Evolutionary conservation across 116 monocot genomes (phyloP), one percentile per base, ranked within the genome.

Genomic region (Zostera marina): DNA sequence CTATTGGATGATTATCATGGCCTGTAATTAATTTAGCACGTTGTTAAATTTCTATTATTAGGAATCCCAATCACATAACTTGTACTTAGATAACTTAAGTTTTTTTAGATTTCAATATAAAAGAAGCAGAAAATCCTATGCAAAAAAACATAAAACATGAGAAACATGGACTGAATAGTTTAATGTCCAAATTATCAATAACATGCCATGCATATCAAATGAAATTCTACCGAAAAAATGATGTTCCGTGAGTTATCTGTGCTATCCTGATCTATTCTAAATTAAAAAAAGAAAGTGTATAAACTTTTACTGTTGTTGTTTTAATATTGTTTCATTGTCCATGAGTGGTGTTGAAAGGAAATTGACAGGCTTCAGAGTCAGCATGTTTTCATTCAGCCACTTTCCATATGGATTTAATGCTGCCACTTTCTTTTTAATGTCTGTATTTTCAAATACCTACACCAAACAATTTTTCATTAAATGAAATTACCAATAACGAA

Each of bases 391-490:
- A 60, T 67, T 42, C 70, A 98, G 63, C 98, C 90, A 98, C 57
- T 79, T 69, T 40, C 83, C 80, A 67, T 89, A 98, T 20, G 98
- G 98, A 32, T 86, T 62, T 56, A 70, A 62, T 45, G 81, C 67
- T 61, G 98, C 90, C 53, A 98, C 78, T 56, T 41, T 80, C 70
- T 86, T 85, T 57, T 98, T 98, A 47, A 98, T 76, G 47, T 98
- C 86, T 32, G 98, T 98, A 68, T 98, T 98, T 76, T 98, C 98
- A 74, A 58, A 82, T 52, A 98, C 90, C 72, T 72, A 65, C 47
- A 61, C 8, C 11, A 5, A 45, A 47, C 4, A 47, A 47, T 0
- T 61, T 26, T 26, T 45, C 7, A 47, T 46, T 25, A 46, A 23
- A 41, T 16, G 41, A 20, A 44, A 44, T 44, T 44, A 41, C 16